Percentiles rank a stretch among this genome's conserved stretches.
Evolutionary conservation across 2,329 filamentous ascomycete species (phyloP).

Genomic region (Penicillium oxalicum): DNA sequence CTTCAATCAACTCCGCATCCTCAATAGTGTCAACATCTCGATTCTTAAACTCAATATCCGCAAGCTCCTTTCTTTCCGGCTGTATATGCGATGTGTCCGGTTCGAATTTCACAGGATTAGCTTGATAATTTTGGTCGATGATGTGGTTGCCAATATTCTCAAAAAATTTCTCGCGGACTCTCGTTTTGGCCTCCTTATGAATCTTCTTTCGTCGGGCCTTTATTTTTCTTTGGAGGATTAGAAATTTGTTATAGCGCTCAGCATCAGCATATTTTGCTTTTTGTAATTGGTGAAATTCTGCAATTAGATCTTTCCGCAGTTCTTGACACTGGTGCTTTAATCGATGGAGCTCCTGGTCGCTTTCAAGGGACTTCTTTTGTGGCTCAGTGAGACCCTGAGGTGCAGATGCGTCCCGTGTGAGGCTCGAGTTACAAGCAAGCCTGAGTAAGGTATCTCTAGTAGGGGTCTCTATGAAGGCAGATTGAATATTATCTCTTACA

Average conservation of each 20-base stretch:
- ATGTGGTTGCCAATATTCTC: slow-evolving; percentile 8
- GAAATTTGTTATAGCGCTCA: not conserved
- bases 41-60: slow-evolving; percentile 7
- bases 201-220: slow-evolving; percentile 3
- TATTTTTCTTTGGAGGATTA: not conserved
- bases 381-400: slow-evolving; percentile 3
- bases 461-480: slow-evolving; percentile 8
- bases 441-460: slow-evolving; percentile 6
- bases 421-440: slow-evolving; percentile 5
- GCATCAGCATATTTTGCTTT: not conserved
- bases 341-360: slow-evolving; percentile 1
- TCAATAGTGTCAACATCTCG: slow-evolving; percentile 6
- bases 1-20: slow-evolving; percentile 3
- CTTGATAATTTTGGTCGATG: slow-evolving; percentile 8
- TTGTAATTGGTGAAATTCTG: not conserved
- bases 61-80: slow-evolving; percentile 4
- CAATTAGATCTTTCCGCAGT: slow-evolving; percentile 10
- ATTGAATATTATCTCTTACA: slow-evolving; percentile 8
- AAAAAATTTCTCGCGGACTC: slow-evolving; percentile 4
- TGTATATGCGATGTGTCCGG: slow-evolving; percentile 4
- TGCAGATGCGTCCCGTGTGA: slow-evolving; percentile 9
- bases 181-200: not conserved
- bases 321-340: slow-evolving; percentile 3
- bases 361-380: slow-evolving; percentile 3
- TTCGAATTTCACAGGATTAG: slow-evolving; percentile 4